Base-by-base conservation (phyloP, 352 stramenopile species). In the Peronosclerospora sorghi region DNA sequence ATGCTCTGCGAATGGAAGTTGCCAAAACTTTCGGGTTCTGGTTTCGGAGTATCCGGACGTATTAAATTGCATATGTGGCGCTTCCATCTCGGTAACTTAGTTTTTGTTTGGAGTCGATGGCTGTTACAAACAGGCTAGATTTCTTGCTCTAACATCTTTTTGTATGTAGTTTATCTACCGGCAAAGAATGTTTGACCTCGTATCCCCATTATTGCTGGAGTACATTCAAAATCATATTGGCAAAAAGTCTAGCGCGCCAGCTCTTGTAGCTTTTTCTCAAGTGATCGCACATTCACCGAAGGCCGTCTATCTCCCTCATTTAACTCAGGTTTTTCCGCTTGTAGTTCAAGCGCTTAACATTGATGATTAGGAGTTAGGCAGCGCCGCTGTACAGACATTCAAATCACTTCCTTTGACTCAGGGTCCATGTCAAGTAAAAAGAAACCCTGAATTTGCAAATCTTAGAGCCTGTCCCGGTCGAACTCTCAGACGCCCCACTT, bases 341-440 rank as follows among this genome's bases (percentile, higher is more conserved):
- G 81, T 92, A 62, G 71, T 90, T 28, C 70, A 83, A 27, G 80
- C 77, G 24, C 75, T 92, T 54, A 88, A 84, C 53, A 73, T 66
- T 41, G 74, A 86, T 50, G 59, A 77, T 46, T 39, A 54, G 13
- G 78, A 85, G 49, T 57, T 92, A 28, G 74, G 80, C 9, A 84
- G 73, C 40, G 73, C 80, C 13, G 74, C 77, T 8, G 81, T 92
- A 27, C 58, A 67, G 41, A 87, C 76, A 18, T 92, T 88, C 47
- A 83, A 83, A 24, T 55, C 73, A 32, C 57, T 87, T 41, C 60
- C 86, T 5, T 62, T 86, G n/a, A n/a, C n/a, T n/a, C n/a, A n/a
- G n/a, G n/a, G n/a, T n/a, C n/a, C n/a, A n/a, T n/a, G n/a, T n/a
- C n/a, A n/a, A n/a, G n/a, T n/a, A n/a, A n/a, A n/a, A n/a, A n/a